These are phyloP conservation scores for Magnaporthales sp. DNA, from an alignment of 2,329 filamentous ascomycete species.

Conservation along the genomic window DNA sequence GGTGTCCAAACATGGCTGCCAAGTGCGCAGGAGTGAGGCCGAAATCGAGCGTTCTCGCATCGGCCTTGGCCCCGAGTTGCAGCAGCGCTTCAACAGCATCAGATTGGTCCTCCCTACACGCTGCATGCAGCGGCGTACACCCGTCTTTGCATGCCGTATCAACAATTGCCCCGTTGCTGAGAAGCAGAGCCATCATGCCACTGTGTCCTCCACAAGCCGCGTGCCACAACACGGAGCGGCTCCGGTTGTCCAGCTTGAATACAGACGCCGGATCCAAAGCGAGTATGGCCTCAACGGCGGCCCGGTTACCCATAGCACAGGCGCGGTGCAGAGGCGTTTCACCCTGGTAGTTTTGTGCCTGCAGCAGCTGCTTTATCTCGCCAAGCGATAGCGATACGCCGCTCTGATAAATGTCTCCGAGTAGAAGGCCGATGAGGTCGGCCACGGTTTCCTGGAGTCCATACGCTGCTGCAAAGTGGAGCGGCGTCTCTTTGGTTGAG, in stretches of 20 bases:
- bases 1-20: slow-evolving; percentile 4
- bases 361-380: not conserved
- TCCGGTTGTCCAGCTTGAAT: not conserved
- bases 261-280: not conserved
- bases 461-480: slow-evolving; percentile 6
- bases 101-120: slow-evolving; percentile 1
- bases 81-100: not conserved
- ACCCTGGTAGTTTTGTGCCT: not conserved
- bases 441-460: not conserved
- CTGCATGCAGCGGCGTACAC: not conserved
- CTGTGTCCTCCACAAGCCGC: not conserved
- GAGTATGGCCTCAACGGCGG: not conserved
- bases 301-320: not conserved
- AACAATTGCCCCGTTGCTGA: not conserved
- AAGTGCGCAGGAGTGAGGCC: slow-evolving; percentile 5
- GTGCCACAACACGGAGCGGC: slow-evolving; percentile 4
- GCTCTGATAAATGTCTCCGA: not conserved
- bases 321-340: slow-evolving; percentile 4
- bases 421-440: not conserved
- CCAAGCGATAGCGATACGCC: not conserved
- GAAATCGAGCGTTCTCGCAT: not conserved
- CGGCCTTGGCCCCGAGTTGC: not conserved
- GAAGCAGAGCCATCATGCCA: not conserved
- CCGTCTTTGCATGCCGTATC: not conserved
- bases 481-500: not conserved